Base-by-base conservation (phyloP, 805 yeast species). In the Kodamaea laetipori region DNA sequence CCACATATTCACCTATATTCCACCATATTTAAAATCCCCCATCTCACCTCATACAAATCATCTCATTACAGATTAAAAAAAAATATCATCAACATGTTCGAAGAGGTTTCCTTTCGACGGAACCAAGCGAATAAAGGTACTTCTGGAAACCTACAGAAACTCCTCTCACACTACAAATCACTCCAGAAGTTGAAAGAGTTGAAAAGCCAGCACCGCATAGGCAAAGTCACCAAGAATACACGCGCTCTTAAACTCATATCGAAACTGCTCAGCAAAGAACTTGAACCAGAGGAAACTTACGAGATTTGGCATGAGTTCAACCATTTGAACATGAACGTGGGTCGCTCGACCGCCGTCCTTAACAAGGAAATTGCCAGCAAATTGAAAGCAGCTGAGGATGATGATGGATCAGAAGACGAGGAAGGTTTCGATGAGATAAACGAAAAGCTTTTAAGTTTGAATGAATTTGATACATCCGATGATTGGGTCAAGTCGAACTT, bases 261-360 rank as follows among this genome's bases (percentile, higher is more conserved):
- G 24, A 46, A 50, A 34, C 63, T 61, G 37, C 53, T 64, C 32
- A 55, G 53, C 37, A 57, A 55, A 27, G 48, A 10, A 16, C 32
- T 15, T 17, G 32, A 53, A 32, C 70, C 69, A 3, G 67, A 64
- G 44, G 71, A 65, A 24, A 55, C 68, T 0, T 67, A 46, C 40
- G 71, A 67, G 42, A 37, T 57, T 15, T 67, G 71, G 71, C 60
- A 66, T 39, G 46, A 53, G n/a, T 33, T 41, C 9, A 34, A 44
- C 3, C 44, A 56, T 31, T 32, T 55, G 30, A 54, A 55, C 43
- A 39, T 41, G 10, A 50, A 49, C 15, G 9, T 15, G 6, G 34
- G 17, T 6, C 17, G 17, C 7, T 6, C 17, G 10, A 11, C 5
- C 9, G 34, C 19, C 11, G 34, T 8, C 11, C 11, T n/a, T 7